These are phyloP conservation scores for Ophiostoma ulmi DNA, from an alignment of 2,329 filamentous ascomycete genomes.

Conservation along the genomic window DNA sequence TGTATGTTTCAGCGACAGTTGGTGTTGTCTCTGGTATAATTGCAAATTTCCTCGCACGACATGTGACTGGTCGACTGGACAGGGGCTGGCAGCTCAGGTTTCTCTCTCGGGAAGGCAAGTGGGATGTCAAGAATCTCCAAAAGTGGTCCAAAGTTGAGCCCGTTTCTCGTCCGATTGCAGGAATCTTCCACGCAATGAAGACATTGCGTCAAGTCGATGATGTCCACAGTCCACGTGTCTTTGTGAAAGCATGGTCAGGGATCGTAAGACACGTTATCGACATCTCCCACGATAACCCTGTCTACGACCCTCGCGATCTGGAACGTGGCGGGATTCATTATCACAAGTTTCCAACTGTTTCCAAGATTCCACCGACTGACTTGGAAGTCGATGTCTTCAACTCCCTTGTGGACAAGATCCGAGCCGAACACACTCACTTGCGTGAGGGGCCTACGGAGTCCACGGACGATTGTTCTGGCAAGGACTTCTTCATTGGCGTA, in stretches of 20 bases:
- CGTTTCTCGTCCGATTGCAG: slow-evolving; percentile 71
- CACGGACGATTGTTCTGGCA: neutral
- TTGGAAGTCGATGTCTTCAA: slow-evolving; percentile 52
- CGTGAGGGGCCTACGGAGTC: neutral
- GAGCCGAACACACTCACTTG: slow-evolving; percentile 48
- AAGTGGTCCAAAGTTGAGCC: slow-evolving; percentile 82
- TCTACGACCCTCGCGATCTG: slow-evolving; percentile 73
- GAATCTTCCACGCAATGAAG: slow-evolving; percentile 83
- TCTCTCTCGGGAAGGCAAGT: slow-evolving; percentile 84
- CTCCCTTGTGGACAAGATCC: slow-evolving; percentile 53
- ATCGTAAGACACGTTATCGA: slow-evolving; percentile 75
- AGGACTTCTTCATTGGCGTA: slow-evolving; percentile 58
- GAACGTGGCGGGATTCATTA: slow-evolving; percentile 64
- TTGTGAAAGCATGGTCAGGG: slow-evolving; percentile 62
- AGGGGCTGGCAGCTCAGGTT: slow-evolving; percentile 89
- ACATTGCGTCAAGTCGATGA: slow-evolving; percentile 87
- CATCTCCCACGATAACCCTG: slow-evolving; percentile 83
- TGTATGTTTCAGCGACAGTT: slow-evolving; percentile 72
- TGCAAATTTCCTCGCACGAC: slow-evolving; percentile 69
- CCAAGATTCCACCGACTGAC: slow-evolving; percentile 72
- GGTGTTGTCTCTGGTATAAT: slow-evolving; percentile 75
- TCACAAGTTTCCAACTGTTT: slow-evolving; percentile 86
- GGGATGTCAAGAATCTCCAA: slow-evolving; percentile 92
- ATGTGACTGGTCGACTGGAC: slow-evolving; percentile 72
- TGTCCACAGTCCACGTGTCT: slow-evolving; percentile 67